Base-by-base conservation (phyloP, 768 basidiomycete genomes). In the Leccinum fibrillosum region DNA sequence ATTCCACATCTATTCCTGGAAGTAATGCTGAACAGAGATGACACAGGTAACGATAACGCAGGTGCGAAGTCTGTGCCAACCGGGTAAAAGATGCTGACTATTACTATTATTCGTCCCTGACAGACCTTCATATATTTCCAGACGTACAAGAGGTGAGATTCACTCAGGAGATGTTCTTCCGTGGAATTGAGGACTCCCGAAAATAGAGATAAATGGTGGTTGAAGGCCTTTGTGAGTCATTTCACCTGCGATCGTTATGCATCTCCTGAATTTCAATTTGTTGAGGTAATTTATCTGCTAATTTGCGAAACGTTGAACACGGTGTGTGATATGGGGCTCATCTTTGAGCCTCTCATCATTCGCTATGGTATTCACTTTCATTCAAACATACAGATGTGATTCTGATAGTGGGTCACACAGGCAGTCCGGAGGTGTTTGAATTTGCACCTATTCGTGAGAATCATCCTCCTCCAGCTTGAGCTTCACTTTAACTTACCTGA, bases 261-360 rank as follows among this genome's bases (percentile, higher is more conserved):
- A 4, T 32, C 4, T 5, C 32, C 30, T 8, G 4, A 53, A 11
- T 35, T 25, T 53, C n/a, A 2, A 25, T 49, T 23, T 17, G 17
- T 21, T 5, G 53, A 83, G 79, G 77, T 81, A 42, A 51, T 62
- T 37, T 55, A 76, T 25, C 69, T 83, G 3, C 74, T 82, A 50
- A n/a, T 79, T 5, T 77, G 76, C 47, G 82, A 84, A 65, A 81
- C 80, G 0, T 62, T 78, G 26, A 82, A 81, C 60, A 74, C 77
- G 3, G 62, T 69, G 4, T 82, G 80, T 60, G 76, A 79, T 39
- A 67, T 77, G 21, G 61, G 74, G 2, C 79, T 81, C 60, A 62
- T 83, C 13, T 84, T 82, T 56, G 68, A 77, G 11, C 75, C 80
- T 5, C 72, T 84, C 26, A 76, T 84, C 35, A 65, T 69, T 17